Base-by-base conservation (phyloP, 495 filamentous ascomycete genomes). In the Penicillium riverlandense region DNA sequence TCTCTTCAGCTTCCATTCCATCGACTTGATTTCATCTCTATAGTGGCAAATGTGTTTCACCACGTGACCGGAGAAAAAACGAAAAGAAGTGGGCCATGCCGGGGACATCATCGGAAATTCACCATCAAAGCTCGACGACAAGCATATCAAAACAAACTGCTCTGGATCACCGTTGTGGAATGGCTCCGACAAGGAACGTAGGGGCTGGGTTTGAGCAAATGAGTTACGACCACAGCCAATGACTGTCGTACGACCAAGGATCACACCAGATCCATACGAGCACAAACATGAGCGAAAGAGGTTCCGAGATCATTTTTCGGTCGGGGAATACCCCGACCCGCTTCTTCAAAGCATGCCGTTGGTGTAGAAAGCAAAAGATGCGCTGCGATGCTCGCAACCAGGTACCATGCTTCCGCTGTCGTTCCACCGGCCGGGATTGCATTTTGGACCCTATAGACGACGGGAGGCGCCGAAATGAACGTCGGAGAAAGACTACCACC, bases 361-460 rank as follows among this genome's bases (percentile, higher is more conserved):
- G 63, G 57, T 70, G 67, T 50, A 54, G 63, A 12, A 52, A 61
- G 48, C 65, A 69, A 38, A 70, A 70, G 40, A 68, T 70, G 59
- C 65, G 67, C 28, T 70, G 67, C 34, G 67, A 70, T 48, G 67
- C 67, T 22, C 65, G 63, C 30, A 60, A 52, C n/a, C 65, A 63
- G 43, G 58, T 69, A 32, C 67, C 67, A 9, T 70, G 67, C 41
- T 64, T 64, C 29, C 65, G 67, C 34, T 70, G 67, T 45, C 59
- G 59, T 10, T 57, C 61, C 6, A 50, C 57, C 7, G 67, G 65
- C 22, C 61, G 64, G 2, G 65, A 70, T 33, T 70, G 67, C 40
- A 61, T 70, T 16, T 27, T 70, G 11, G 67, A 70, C 48, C 63
- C 65, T 5, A 63, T 70, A 34, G 58, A 63, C 32, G 57, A 55